A percentile compares a stretch with the other conserved stretches of the same genome.
These are phyloP conservation scores for Populus hybrid DNA, from an alignment of 441 rosid genomes.

Conservation along the genomic window DNA sequence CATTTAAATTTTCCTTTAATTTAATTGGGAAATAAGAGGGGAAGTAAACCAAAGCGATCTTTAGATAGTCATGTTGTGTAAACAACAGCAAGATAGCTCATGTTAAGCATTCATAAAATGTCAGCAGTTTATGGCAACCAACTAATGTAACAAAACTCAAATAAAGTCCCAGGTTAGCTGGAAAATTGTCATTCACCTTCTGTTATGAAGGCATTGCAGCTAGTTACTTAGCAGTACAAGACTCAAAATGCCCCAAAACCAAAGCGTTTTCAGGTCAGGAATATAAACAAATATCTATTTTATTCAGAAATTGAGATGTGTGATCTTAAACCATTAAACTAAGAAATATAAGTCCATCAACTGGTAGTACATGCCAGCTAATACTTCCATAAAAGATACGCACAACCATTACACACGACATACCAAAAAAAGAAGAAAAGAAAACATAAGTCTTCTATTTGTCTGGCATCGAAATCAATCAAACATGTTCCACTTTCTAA, in stretches of 20 bases:
- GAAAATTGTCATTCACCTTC: neutral
- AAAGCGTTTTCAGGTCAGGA: slow-evolving; percentile 5
- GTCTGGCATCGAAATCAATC: neutral
- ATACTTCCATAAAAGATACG: neutral
- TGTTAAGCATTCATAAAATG: neutral
- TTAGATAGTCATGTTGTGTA: neutral
- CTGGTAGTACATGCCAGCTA: slow-evolving; percentile 9
- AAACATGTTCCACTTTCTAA: neutral
- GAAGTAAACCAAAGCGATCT: neutral
- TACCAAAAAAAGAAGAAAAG: neutral
- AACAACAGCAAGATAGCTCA: neutral
- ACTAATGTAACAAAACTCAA: neutral
- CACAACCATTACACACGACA: neutral
- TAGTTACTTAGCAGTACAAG: neutral
- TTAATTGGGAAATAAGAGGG: neutral
- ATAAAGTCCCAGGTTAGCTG: neutral
- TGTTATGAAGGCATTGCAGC: neutral
- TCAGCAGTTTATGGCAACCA: neutral
- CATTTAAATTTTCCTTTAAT: neutral
- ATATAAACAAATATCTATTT: neutral
- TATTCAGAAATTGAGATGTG: neutral
- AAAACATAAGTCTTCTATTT: neutral
- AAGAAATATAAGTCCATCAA: neutral
- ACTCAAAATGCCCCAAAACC: neutral
- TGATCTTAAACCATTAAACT: neutral